These are phyloP conservation scores for Actinomucor elegans DNA, from an alignment of 371 early-diverging fungal species.

Conservation along the genomic window DNA sequence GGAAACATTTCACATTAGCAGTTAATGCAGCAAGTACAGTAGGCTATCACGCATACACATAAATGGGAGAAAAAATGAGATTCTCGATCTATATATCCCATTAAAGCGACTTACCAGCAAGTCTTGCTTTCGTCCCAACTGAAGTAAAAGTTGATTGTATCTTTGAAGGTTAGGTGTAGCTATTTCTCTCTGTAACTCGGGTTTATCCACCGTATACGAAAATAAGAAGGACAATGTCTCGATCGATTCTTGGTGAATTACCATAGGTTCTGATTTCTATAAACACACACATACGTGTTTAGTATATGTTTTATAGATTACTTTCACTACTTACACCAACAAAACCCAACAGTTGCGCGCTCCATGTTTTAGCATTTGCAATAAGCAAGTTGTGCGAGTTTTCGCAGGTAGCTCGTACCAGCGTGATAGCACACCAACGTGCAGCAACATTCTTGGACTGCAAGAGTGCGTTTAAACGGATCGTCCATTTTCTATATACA, in stretches of 20 bases:
- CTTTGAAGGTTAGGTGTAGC: constrained; percentile 52
- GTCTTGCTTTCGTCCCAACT: constrained; percentile 44
- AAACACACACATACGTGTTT: neutral
- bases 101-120: too few species aligned
- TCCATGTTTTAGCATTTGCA: constrained; percentile 48
- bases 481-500: constrained; percentile 54
- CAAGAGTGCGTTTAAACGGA: constrained; percentile 55
- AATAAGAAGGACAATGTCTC: constrained; percentile 48
- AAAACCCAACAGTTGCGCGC: constrained; percentile 33
- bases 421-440: constrained; percentile 56
- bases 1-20: constrained; percentile 49
- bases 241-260: constrained; percentile 45
- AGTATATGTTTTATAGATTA: too few species aligned
- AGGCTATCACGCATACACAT: too few species aligned
- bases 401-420: constrained; percentile 53
- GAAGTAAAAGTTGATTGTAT: constrained; percentile 49
- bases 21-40: constrained; percentile 49
- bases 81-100: too few species aligned
- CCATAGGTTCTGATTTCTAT: constrained; percentile 49
- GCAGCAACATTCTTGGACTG: constrained; percentile 55
- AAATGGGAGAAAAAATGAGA: too few species aligned
- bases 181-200: constrained; percentile 62
- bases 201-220: constrained; percentile 47
- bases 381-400: constrained; percentile 45
- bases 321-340: constrained; percentile 30